Conservation (phyloP, 495 filamentous ascomycete genomes). For the Hypoxylon crocopeplum region DNA sequence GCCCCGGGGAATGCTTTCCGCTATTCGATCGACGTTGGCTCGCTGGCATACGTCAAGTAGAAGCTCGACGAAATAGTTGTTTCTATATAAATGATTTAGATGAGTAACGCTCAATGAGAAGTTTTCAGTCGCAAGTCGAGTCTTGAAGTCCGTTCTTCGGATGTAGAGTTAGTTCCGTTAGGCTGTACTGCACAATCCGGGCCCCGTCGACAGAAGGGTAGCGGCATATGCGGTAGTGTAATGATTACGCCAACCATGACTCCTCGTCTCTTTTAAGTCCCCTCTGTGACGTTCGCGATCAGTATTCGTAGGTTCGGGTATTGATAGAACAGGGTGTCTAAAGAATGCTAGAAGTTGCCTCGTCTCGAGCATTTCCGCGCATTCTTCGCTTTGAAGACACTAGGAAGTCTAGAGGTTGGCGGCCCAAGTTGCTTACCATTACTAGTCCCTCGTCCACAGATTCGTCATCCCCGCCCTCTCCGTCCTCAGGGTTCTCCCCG, state of each 20-base stretch:
- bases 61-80: background rate
- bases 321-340: background rate
- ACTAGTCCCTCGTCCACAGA: constrained; percentile 54
- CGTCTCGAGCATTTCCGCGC: background rate
- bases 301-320: background rate
- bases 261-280: constrained; percentile 58
- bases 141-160: background rate
- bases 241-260: constrained; percentile 46
- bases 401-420: background rate
- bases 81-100: constrained; percentile 10
- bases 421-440: constrained; percentile 40
- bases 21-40: background rate
- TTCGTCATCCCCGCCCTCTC: constrained; percentile 43
- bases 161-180: background rate
- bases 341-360: background rate
- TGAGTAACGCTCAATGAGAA: constrained; percentile 1
- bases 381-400: background rate
- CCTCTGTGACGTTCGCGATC: constrained; percentile 25
- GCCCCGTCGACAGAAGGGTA: background rate
- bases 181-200: background rate
- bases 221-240: background rate
- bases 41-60: constrained; percentile 3
- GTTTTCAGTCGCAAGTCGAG: background rate
- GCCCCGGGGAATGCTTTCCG: constrained; percentile 15
- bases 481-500: constrained; percentile 36